These are phyloP conservation scores for Garcia nutans DNA, from an alignment of 345 rosid genomes.

Conservation along the genomic window DNA sequence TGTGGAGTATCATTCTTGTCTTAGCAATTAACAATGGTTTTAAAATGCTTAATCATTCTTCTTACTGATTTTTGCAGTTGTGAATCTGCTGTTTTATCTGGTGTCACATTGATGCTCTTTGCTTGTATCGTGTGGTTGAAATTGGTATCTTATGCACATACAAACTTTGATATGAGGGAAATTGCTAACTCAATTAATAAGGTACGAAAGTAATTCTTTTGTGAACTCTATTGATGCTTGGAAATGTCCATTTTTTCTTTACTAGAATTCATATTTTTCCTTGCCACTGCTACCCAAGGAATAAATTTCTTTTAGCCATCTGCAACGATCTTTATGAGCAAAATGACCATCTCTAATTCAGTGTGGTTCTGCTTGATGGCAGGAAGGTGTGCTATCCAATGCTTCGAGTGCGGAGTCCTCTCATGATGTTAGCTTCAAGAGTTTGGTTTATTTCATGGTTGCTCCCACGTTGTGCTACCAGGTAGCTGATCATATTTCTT, in stretches of 20 bases:
- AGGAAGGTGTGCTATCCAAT: conserved; percentile 42
- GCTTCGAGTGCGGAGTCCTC: conserved; percentile 39
- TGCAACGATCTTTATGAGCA: background rate
- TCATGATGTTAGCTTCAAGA: conserved; percentile 57
- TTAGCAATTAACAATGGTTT: background rate
- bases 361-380: conserved; percentile 24
- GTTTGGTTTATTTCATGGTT: conserved; percentile 89
- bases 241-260: background rate
- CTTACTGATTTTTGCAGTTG: conserved; percentile 54
- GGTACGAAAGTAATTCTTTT: conserved; percentile 39
- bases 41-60: background rate
- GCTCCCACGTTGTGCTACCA: conserved; percentile 98
- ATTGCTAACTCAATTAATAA: conserved; percentile 56
- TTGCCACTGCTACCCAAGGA: background rate
- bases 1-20: background rate
- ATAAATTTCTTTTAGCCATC: background rate
- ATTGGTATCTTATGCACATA: conserved; percentile 92
- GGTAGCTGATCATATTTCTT: conserved; percentile 42
- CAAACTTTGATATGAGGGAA: conserved; percentile 77
- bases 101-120: conserved; percentile 85
- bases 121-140: conserved; percentile 97
- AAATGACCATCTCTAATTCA: background rate
- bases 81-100: conserved; percentile 85
- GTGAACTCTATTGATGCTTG: background rate
- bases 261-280: no score